A percentile compares a stretch with the other conserved stretches of the same genome.
phyloP scores from a whole-genome alignment of 2,329 filamentous ascomycete species.

The Periconia digitata region DNA sequence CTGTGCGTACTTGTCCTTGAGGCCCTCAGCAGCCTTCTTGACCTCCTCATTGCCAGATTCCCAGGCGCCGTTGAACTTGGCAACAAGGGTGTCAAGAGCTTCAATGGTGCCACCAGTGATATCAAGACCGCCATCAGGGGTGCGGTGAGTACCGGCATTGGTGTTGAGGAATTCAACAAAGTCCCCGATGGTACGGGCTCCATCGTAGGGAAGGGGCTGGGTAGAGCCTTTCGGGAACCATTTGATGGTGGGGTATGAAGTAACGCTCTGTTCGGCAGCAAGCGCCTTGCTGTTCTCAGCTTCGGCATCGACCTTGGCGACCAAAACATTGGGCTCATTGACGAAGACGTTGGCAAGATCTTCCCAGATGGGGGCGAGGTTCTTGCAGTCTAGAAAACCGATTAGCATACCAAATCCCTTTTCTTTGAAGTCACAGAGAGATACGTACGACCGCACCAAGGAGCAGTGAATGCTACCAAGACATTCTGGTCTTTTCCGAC shows the following conservation, averaged over 20 bases:
- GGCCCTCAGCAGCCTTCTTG: slow-evolving; percentile 68
- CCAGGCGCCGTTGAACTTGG: slow-evolving; percentile 68
- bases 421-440: not conserved
- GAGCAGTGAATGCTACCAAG: slow-evolving; percentile 93
- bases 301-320: slow-evolving; percentile 96
- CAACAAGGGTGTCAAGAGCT: slow-evolving; percentile 72
- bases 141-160: slow-evolving; percentile 84
- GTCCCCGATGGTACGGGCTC: slow-evolving; percentile 74
- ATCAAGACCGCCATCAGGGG: slow-evolving; percentile 77
- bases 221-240: slow-evolving; percentile 88
- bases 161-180: slow-evolving; percentile 83
- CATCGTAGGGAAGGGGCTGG: slow-evolving; percentile 69
- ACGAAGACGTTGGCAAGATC: slow-evolving; percentile 78
- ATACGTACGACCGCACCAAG: slow-evolving; percentile 95
- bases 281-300: slow-evolving; percentile 79
- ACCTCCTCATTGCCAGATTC: slow-evolving; percentile 76
- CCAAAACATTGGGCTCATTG: slow-evolving; percentile 74
- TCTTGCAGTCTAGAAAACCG: slow-evolving; percentile 81
- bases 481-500: slow-evolving; percentile 87
- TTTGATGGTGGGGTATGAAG: slow-evolving; percentile 94
- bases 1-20: slow-evolving; percentile 71
- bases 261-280: slow-evolving; percentile 74
- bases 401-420: slow-evolving; percentile 1
- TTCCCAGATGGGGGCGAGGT: slow-evolving; percentile 87
- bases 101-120: slow-evolving; percentile 79